These are phyloP conservation scores for Cystoisospora suis DNA, from an alignment of 169 alveolate species.

Conservation along the genomic window DNA sequence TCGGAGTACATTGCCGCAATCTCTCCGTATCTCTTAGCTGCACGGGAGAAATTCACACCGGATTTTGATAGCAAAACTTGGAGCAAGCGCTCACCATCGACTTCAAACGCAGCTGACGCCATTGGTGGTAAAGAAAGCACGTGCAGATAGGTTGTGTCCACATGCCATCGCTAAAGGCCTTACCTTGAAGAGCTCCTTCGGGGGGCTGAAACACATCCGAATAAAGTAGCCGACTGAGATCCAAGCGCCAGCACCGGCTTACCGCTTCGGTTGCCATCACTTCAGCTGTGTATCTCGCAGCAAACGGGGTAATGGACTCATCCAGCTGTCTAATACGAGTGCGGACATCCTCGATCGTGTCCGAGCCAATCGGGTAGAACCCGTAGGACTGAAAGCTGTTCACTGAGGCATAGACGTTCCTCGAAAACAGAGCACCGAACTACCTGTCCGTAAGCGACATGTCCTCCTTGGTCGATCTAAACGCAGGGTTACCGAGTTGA, in stretches of 20 bases:
- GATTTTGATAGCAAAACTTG: too few relatives aligned
- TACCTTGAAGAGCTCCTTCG: background rate
- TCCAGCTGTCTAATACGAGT: background rate
- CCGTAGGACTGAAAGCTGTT: conserved; percentile 28
- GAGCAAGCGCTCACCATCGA: background rate
- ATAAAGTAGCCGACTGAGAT: background rate
- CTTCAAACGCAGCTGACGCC: background rate
- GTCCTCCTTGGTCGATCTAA: conserved; percentile 24
- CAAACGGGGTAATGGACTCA: background rate
- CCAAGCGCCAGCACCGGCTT: background rate
- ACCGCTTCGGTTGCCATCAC: conserved; percentile 6
- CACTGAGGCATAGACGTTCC: background rate
- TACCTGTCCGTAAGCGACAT: conserved; percentile 6
- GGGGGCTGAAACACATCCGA: background rate
- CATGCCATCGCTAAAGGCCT: background rate
- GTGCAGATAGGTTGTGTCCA: background rate
- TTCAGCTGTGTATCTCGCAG: background rate
- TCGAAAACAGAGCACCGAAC: background rate
- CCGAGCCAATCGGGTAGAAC: background rate
- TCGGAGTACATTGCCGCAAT: background rate
- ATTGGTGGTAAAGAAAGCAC: background rate
- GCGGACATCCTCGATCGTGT: background rate
- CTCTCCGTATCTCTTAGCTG: background rate
- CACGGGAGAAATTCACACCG: background rate
- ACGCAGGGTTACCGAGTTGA: background rate